phyloP scores from a whole-genome alignment of 345 rosid genomes.

The Lepidium africanum region DNA sequence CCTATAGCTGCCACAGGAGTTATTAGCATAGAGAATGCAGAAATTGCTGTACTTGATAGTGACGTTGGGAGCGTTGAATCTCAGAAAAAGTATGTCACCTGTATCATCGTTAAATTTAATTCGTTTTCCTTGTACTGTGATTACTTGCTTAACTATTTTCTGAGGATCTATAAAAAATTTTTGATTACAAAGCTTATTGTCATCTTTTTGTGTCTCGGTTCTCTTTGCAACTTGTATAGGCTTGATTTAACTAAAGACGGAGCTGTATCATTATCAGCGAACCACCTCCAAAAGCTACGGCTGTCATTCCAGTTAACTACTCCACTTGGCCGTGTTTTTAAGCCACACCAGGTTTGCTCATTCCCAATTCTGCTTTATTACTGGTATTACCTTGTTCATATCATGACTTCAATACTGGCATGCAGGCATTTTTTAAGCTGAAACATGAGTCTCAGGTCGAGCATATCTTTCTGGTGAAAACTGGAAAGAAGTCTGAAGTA shows the following conservation, averaged over 20 bases:
- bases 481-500: slow-evolving; percentile 65
- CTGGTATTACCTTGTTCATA: background rate
- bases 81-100: slow-evolving; percentile 51
- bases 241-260: slow-evolving; percentile 62
- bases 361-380: background rate
- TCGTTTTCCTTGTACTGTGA: background rate
- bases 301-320: slow-evolving; percentile 64
- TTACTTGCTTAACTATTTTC: background rate
- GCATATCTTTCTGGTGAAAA: slow-evolving; percentile 69
- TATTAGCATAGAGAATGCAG: slow-evolving; percentile 58
- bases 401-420: slow-evolving; percentile 26
- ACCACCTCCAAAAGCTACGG: slow-evolving; percentile 91
- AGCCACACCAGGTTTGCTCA: slow-evolving; percentile 84
- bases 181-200: background rate
- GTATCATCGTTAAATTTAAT: background rate
- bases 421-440: slow-evolving; percentile 88
- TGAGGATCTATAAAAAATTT: background rate
- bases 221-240: slow-evolving; percentile 31
- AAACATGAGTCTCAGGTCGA: slow-evolving; percentile 83
- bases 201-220: background rate
- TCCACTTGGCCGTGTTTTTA: slow-evolving; percentile 60
- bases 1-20: slow-evolving; percentile 58
- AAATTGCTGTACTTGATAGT: slow-evolving; percentile 77
- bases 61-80: slow-evolving; percentile 72
- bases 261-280: slow-evolving; percentile 65